These are phyloP conservation scores for Yamadazyma spencermartinsiae DNA, from an alignment of 1,139 yeast genomes.

Conservation along the genomic window DNA sequence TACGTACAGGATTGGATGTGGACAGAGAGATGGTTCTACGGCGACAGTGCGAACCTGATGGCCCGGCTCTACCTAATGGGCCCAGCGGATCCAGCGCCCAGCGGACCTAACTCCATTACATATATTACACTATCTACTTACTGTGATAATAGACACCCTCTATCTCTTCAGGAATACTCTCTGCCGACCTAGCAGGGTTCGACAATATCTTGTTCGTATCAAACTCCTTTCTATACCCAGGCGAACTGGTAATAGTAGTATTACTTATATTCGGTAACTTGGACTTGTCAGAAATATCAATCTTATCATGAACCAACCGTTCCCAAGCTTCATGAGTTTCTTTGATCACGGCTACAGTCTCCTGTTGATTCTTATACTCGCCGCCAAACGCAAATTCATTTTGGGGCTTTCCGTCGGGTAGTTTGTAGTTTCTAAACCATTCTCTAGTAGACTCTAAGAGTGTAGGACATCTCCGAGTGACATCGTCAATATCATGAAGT, in stretches of 20 bases:
- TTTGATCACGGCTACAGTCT: constrained; percentile 68
- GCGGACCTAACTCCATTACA: too few species aligned
- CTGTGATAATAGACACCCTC: not conserved
- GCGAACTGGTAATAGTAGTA: constrained; percentile 61
- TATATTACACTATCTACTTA: not conserved
- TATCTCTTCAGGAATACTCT: not conserved
- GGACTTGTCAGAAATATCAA: constrained; percentile 34
- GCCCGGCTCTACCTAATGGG: too few species aligned
- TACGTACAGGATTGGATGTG: too few species aligned
- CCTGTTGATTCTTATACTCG: constrained; percentile 69
- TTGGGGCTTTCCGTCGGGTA: constrained; percentile 90
- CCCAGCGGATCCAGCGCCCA: too few species aligned
- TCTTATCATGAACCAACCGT: constrained; percentile 54
- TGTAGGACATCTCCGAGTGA: constrained; percentile 80
- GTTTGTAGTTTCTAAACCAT: constrained; percentile 95
- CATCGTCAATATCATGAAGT: constrained; percentile 79
- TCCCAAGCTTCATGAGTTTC: constrained; percentile 79
- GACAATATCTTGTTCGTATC: constrained; percentile 5
- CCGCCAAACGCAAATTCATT: constrained; percentile 87
- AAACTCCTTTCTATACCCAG: constrained; percentile 26
- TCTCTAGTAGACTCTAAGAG: constrained; percentile 78
- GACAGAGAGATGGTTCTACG: too few species aligned
- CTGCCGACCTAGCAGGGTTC: not conserved
- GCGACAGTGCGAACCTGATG: too few species aligned
- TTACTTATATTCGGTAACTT: constrained; percentile 51